Percentiles rank a stretch among this genome's conserved stretches.
These are phyloP conservation scores for Lithospermum erythrorhizon DNA, from an alignment of 257 asterid species.

Conservation along the genomic window DNA sequence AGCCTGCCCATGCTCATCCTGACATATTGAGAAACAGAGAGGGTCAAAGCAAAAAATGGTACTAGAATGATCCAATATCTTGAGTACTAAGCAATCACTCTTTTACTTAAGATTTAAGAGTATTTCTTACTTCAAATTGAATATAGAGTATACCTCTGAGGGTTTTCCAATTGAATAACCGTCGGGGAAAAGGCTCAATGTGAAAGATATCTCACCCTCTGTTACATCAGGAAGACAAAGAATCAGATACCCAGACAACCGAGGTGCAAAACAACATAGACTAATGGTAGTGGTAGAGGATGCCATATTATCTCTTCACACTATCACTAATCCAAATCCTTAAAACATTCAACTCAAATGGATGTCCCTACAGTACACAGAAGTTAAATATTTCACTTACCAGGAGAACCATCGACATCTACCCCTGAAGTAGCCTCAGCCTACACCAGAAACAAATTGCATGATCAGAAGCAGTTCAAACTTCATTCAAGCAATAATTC, in stretches of 20 bases:
- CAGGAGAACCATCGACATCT: slow-evolving; percentile 26
- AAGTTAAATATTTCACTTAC: slow-evolving; percentile 23
- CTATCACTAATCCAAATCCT: neutral
- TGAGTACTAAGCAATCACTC: neutral
- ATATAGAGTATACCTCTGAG: slow-evolving; percentile 46
- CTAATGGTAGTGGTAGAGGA: neutral
- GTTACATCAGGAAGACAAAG: slow-evolving; percentile 14
- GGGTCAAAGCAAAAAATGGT: slow-evolving; percentile 6
- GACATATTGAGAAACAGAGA: slow-evolving; percentile 18
- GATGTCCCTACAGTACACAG: neutral
- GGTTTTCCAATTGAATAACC: slow-evolving; percentile 78
- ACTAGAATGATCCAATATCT: slow-evolving; percentile 2
- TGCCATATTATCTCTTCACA: neutral
- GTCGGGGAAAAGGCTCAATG: slow-evolving; percentile 62
- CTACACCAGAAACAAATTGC: slow-evolving; percentile 22
- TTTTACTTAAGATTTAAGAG: neutral
- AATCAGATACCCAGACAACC: neutral
- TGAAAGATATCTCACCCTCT: slow-evolving; percentile 72
- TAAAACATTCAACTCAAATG: neutral
- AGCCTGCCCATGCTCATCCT: slow-evolving; percentile 44
- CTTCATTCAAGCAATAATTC: neutral
- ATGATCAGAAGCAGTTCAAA: slow-evolving; percentile 1
- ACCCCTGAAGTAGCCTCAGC: slow-evolving; percentile 26
- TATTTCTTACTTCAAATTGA: neutral
- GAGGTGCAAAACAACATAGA: slow-evolving; percentile 2